Base-by-base conservation (phyloP, 2,329 filamentous ascomycete genomes). In the Hypoxylon sp. region DNA sequence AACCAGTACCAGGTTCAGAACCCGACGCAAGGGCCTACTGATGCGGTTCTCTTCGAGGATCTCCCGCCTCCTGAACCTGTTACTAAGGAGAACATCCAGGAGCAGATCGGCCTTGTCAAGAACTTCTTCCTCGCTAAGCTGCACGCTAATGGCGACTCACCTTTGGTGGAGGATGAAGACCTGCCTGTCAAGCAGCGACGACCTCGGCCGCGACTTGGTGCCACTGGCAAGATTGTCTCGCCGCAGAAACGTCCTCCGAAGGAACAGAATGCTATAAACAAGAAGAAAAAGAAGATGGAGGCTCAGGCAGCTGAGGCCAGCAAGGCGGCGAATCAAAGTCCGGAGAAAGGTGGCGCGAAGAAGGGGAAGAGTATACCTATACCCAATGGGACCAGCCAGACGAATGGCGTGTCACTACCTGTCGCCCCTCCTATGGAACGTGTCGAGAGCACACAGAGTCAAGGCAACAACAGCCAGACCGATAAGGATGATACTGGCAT, bases 151-250 rank as follows among this genome's bases (percentile, higher is more conserved):
- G 88, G 88, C 78, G 91, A 95, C 75, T 88, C 94, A 78, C 90
- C 94, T 47, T 86, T 99, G 72, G 84, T 97, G 58, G 96, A 99
- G 83, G 96, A 99, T 81, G 93, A 98, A 77, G 95, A 99, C 74
- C 84, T 99, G 24, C 96, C 97, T 14, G 88, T 91, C 61, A 99
- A 99, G 81, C 96, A 99, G 81, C 87, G 94, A 83, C 91, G 83
- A 82, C 93, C 83, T 24, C 85, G 87, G n/a, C 87, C 89, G n/a
- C 84, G 87, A 33, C 85, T 89, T 24, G 87, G 87, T 35, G 87
- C 89, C 19, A 94, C 91, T 19, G 93, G 93, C 76, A 97, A 97
- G 84, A 97, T 97, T 73, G 91, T 92, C 10, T 92, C 90, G 58
- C 93, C 93, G 33, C 90, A 94, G 74, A 97, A 97, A 82, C 86